phyloP scores from a whole-genome alignment of 495 filamentous ascomycete species.

The Tuber indicum region DNA sequence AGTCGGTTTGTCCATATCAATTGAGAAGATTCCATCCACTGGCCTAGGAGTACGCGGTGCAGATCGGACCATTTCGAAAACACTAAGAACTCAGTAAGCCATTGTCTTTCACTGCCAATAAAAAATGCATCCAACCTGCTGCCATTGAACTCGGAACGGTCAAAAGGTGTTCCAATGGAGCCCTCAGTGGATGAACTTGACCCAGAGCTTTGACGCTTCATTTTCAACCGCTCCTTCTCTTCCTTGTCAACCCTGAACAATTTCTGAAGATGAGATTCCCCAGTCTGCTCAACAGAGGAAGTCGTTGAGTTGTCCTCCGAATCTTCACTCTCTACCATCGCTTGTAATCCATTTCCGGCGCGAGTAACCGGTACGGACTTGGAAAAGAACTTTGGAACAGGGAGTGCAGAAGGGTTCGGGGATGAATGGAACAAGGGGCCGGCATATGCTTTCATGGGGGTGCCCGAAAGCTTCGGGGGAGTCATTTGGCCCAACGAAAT shows the following conservation, averaged over 20 bases:
- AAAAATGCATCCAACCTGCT: constrained; percentile 1
- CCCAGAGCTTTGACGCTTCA: constrained; percentile 30
- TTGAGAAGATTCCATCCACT: constrained; percentile 4
- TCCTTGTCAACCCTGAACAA: constrained; percentile 81
- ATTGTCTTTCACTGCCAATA: neutral
- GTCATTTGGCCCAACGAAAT: constrained; percentile 19
- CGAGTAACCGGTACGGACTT: constrained; percentile 65
- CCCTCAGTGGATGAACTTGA: constrained; percentile 27
- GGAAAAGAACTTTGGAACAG: constrained; percentile 87
- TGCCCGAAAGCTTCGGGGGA: constrained; percentile 19
- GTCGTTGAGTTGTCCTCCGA: constrained; percentile 22
- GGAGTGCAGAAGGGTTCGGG: constrained; percentile 84
- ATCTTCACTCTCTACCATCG: constrained; percentile 45
- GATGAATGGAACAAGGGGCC: constrained; percentile 94
- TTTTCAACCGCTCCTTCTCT: constrained; percentile 54
- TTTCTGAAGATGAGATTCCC: constrained; percentile 76
- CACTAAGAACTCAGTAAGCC: neutral
- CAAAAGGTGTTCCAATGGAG: neutral
- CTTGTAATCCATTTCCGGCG: constrained; percentile 34
- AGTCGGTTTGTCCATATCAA: constrained; percentile 6
- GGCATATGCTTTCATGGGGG: constrained; percentile 65
- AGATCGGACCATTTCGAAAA: neutral
- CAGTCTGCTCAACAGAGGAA: constrained; percentile 35
- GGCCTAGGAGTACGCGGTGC: neutral
- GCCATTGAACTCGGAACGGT: constrained; percentile 18